These are phyloP conservation scores for Aspergillus candidus DNA, from an alignment of 2,329 filamentous ascomycete species.

Conservation along the genomic window DNA sequence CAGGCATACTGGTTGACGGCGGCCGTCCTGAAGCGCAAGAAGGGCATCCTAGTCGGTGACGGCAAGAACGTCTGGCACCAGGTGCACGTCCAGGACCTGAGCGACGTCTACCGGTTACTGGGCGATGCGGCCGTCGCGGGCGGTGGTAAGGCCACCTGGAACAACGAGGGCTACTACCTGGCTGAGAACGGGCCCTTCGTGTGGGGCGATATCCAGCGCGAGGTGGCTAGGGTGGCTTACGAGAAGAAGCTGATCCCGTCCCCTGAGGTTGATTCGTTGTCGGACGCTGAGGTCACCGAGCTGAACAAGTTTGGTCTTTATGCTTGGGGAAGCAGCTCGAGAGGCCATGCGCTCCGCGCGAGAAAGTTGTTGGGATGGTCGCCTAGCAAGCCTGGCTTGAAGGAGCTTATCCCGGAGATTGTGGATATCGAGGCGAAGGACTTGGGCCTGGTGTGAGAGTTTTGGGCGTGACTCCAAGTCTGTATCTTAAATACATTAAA, in stretches of 20 bases:
- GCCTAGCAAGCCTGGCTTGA: slow-evolving; percentile 41
- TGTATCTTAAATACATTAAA: slow-evolving; percentile 3
- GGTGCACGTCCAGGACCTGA: slow-evolving; percentile 38
- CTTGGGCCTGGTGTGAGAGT: slow-evolving; percentile 25
- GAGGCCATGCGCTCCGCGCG: slow-evolving; percentile 31
- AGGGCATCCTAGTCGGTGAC: slow-evolving; percentile 35
- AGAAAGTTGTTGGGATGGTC: slow-evolving; percentile 36
- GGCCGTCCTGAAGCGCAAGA: slow-evolving; percentile 31
- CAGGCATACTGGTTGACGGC: slow-evolving; percentile 37
- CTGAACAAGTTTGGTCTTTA: slow-evolving; percentile 33
- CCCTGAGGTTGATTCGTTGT: slow-evolving; percentile 32
- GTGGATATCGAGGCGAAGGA: slow-evolving; percentile 46
- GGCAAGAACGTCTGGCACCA: slow-evolving; percentile 38
- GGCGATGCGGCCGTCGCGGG: slow-evolving; percentile 35
- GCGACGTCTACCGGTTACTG: slow-evolving; percentile 31
- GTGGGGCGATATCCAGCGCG: slow-evolving; percentile 36
- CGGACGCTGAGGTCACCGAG: slow-evolving; percentile 35
- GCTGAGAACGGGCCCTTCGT: slow-evolving; percentile 38
- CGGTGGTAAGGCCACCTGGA: slow-evolving; percentile 37
- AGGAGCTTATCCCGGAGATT: slow-evolving; percentile 50
- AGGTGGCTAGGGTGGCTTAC: slow-evolving; percentile 41
- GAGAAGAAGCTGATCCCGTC: slow-evolving; percentile 49
- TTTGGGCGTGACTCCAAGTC: not conserved
- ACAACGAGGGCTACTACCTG: slow-evolving; percentile 46
- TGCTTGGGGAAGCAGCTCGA: slow-evolving; percentile 35